These are phyloP conservation scores for Lojkania enalia DNA, from an alignment of 2,329 filamentous ascomycete species.

Conservation along the genomic window DNA sequence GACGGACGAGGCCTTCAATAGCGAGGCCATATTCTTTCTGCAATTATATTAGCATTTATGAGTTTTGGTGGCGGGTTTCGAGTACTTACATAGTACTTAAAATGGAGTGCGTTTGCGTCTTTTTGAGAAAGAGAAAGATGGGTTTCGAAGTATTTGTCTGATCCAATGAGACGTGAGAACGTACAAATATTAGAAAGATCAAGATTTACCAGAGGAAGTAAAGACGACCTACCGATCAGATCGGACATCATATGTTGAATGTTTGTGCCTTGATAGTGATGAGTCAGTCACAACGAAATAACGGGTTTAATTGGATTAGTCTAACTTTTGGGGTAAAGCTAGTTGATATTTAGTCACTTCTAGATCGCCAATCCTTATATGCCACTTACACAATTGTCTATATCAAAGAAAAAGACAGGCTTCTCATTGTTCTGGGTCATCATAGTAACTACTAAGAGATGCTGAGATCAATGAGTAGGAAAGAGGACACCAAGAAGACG, in stretches of 20 bases:
- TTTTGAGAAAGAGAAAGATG: slow-evolving; percentile 74
- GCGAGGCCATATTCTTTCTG: slow-evolving; percentile 95
- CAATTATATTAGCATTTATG: too few species aligned
- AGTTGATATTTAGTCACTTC: too few species aligned
- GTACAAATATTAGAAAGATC: slow-evolving; percentile 8
- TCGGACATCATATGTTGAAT: slow-evolving; percentile 88
- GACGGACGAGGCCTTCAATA: slow-evolving; percentile 88
- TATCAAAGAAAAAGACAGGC: slow-evolving; percentile 79
- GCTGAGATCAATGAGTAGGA: too few species aligned
- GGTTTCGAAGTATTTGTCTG: slow-evolving; percentile 63
- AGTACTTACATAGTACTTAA: slow-evolving; percentile 95
- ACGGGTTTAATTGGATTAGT: too few species aligned
- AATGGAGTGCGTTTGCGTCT: slow-evolving; percentile 84
- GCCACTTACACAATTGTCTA: slow-evolving; percentile 85
- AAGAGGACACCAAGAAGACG: too few species aligned
- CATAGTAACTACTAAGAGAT: too few species aligned
- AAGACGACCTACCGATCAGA: slow-evolving; percentile 62
- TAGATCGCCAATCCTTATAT: slow-evolving; percentile 1
- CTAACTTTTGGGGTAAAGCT: slow-evolving; percentile 88
- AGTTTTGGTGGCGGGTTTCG: too few species aligned
- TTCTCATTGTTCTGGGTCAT: slow-evolving; percentile 43
- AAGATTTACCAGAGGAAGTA: not conserved
- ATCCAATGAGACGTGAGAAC: not conserved
- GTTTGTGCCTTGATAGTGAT: slow-evolving; percentile 62
- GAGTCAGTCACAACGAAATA: slow-evolving; percentile 19